Evolutionary conservation across 352 stramenopile species (phyloP).

Genomic region (Phytophthora pini): DNA sequence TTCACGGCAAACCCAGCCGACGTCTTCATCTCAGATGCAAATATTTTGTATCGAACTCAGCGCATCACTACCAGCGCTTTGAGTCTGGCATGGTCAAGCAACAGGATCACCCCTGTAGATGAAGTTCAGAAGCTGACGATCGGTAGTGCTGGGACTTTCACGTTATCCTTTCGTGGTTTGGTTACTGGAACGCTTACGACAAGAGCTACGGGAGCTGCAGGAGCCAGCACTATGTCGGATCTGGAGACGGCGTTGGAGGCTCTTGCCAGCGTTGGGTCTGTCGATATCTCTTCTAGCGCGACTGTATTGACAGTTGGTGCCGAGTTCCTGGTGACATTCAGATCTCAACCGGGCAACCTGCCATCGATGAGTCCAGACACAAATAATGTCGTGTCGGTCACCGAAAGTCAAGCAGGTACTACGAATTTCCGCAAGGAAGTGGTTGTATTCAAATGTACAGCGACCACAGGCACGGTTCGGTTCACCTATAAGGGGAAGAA

Average conservation of each 20-base stretch:
- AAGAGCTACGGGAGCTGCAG: conserved; percentile 22
- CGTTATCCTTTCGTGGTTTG: conserved; percentile 58
- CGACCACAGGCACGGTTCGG: conserved; percentile 36
- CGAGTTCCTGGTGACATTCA: conserved; percentile 67
- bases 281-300: conserved; percentile 48
- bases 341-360: conserved; percentile 49
- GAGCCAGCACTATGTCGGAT: conserved; percentile 35
- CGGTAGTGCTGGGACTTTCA: conserved; percentile 41
- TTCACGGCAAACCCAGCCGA: conserved; percentile 62
- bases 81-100: conserved; percentile 65
- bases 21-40: conserved; percentile 56
- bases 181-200: conserved; percentile 30
- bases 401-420: conserved; percentile 34
- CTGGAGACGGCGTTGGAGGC: conserved; percentile 46
- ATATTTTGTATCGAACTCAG: conserved; percentile 61
- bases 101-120: conserved; percentile 29
- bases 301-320: conserved; percentile 26
- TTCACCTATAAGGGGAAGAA: conserved; percentile 33
- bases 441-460: conserved; percentile 60
- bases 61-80: conserved; percentile 54
- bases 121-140: conserved; percentile 66
- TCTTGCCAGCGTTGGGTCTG: conserved; percentile 48
- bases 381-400: conserved; percentile 33
- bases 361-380: conserved; percentile 38
- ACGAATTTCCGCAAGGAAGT: conserved; percentile 79